Evolutionary conservation across 768 basidiomycete species (phyloP), one percentile per base, ranked within the genome.

Genomic region (Boletus reticulatus): DNA sequence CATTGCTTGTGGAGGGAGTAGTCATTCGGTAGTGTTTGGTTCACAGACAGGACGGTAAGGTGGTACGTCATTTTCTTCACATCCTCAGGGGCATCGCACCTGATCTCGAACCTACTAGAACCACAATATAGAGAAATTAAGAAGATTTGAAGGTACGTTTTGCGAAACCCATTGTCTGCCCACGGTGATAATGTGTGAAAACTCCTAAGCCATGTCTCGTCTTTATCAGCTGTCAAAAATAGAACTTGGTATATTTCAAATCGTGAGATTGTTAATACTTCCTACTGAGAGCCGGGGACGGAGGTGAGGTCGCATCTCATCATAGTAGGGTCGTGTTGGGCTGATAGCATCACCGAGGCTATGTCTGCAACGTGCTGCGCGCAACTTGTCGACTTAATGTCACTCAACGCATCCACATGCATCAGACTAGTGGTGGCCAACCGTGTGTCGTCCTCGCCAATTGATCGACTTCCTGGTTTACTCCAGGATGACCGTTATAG

Each of bases 241-340:
- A 31, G 13, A 32, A 46, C 13, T 32, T 16, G 16, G 36, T 81
- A 6, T 83, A 82, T 66, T 77, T 83, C 55, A 51, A 46, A 66
- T 76, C 80, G 1, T 84, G 81, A 81, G 76, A 76, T 75, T 3
- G 74, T 79, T 12, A 76, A 80, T 55, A 10, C 83, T 83, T 48
- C 10, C 37, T 48, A 4, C 27, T 27, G 27, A 8, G 27, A 8
- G 29, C 8, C 29, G 29, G 29, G 29, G 29, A 0, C 29, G 29
- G 29, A 29, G 29, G 8, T 29, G 29, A 29, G 29, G 29, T 29
- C 29, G 29, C 29, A 2, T 29, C 29, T 29, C 29, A 27, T 27
- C 27, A 27, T 27, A 7, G 8, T 27, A 27, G 3, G n/a, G 20
- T 19, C 31, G 5, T 13, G 22, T 37, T 37, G 36, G 27, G 27